phyloP scores from a whole-genome alignment of 345 rosid genomes.

The Trapa bicornis region DNA sequence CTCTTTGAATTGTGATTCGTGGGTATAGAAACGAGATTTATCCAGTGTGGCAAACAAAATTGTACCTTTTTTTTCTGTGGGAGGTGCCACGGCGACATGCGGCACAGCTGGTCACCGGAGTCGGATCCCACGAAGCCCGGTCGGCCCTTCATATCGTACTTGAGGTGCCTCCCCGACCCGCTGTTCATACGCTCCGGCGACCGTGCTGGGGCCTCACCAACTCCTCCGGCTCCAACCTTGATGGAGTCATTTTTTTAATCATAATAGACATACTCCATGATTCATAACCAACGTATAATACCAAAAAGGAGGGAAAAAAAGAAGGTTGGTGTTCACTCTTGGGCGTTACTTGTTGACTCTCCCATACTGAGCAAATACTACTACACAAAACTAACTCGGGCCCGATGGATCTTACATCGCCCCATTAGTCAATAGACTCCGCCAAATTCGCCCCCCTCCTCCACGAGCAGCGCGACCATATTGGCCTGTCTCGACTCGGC shows the following conservation, averaged over 20 bases:
- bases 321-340: too few species aligned
- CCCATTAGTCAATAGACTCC: constrained; percentile 32
- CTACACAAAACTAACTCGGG: neutral
- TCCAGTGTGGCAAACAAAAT: neutral
- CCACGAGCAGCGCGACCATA: constrained; percentile 41
- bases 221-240: too few species aligned
- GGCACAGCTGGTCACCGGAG: neutral
- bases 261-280: too few species aligned
- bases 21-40: too few species aligned
- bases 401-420: constrained; percentile 11
- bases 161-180: neutral
- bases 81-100: neutral
- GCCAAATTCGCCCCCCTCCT: constrained; percentile 41
- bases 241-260: too few species aligned
- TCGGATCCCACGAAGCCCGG: too few species aligned
- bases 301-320: too few species aligned
- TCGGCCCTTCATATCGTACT: neutral
- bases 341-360: too few species aligned
- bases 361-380: neutral
- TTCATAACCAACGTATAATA: too few species aligned
- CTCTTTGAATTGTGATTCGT: too few species aligned
- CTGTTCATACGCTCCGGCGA: neutral
- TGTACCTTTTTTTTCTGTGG: neutral
- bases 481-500: constrained; percentile 50
- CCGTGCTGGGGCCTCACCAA: neutral